Evolutionary conservation across 2,329 filamentous ascomycete species (phyloP), one percentile per base, ranked within the genome.

Genomic region (Cercospora beticola): DNA sequence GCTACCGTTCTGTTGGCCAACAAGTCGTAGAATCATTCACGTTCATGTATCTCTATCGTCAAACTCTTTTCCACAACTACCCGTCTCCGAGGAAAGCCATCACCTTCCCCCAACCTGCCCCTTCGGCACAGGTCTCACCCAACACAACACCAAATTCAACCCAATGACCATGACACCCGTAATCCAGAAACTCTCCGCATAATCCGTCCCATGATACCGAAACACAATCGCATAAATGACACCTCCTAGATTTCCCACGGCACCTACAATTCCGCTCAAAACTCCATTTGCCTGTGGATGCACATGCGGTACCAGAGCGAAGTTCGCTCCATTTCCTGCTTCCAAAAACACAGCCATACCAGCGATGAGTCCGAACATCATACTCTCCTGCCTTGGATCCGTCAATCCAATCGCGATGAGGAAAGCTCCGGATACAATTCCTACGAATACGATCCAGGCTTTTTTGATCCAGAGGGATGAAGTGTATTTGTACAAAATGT

Each of bases 161-260:
- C 75, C 88, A 68, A 96, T 87, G 70, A 87, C 87, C 30, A 97
- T 89, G 49, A 89, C 82, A 2, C 93, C 93, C 75, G 94, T 93
- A 68, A 96, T 89, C 91, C 92, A 95, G 71, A 96, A 87, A 0
- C 87, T 87, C 77, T 85, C 88, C 10, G 84, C 87, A 76, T 93
- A 96, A 75, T 90, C 81, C 1, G 82, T 86, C 5, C 88, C 88
- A 60, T 87, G 83, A 80, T 93, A 94, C 61, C 92, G 85, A 83
- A 94, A 96, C 76, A 92, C 87, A 77, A 96, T 87, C 21, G 92
- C 90, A 76, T 95, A 97, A 59, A 95, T 79, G 62, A 97, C 88
- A 12, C 93, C 93, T 4, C 93, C 93, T 14, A 97, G 79, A 76
- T 97, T 97, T 0, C 93, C 93, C 9, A 87, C 85, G 0, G 91